Base-by-base conservation (phyloP, 495 filamentous ascomycete genomes). In the Aspergillus cavernicola region DNA sequence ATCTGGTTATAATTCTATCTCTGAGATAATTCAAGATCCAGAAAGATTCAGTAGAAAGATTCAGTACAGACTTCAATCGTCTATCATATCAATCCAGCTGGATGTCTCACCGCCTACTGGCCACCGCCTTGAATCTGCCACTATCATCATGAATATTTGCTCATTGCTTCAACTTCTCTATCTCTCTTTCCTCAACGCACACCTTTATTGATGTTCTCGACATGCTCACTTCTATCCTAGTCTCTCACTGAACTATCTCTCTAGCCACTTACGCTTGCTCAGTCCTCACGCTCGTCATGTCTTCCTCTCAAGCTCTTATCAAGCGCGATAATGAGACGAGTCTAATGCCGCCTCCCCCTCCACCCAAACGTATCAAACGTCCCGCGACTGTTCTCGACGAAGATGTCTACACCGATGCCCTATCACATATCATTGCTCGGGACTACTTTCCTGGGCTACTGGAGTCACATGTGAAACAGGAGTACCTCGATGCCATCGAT, bases 371-470 rank as follows among this genome's bases (percentile, higher is more conserved):
- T 41, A 96, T 97, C 61, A 97, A 97, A 70, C 85, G 93, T 24
- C 93, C 93, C 4, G 79, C 87, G 53, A 92, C 85, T 42, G 85
- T 96, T 32, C 80, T 98, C 20, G 90, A 96, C 68, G 93, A 98
- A 77, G 93, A 98, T 60, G 83, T 84, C 58, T 98, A 98, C 73
- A 92, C 90, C 20, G 83, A 88, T 50, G 88, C 88, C 8, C 73
- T 98, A 22, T 95, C 92, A 1, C 86, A 96, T 43, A 97, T 98
- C 59, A 96, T 97, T 48, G 88, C 89, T 24, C 88, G 95, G 33
- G 95, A 98, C 71, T 98, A 93, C 77, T 98, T 97, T 67, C 93
- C 93, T 0, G 93, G 92, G 2, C 77, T 98, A 0, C 75, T 92
- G 1, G 92, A 97, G 60, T 84, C 82, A 24, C 83, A 96, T 54